Evolutionary conservation across 139 green algal genomes (phyloP).

Genomic region (Ostreobium quekettii): DNA sequence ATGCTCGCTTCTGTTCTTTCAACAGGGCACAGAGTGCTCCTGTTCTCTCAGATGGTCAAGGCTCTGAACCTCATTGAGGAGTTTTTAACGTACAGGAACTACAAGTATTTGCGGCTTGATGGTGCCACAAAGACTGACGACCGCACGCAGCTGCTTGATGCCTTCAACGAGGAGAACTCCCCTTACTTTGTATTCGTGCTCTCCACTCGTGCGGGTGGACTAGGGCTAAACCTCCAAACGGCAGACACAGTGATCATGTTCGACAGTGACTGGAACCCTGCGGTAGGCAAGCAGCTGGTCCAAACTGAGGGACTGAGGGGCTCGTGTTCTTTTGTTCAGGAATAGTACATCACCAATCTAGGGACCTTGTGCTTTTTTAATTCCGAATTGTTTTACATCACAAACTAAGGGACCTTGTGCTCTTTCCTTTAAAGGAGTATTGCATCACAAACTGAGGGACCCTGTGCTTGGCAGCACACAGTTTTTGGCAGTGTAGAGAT

Average conservation of each 20-base stretch:
- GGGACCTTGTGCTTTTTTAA: too few species aligned
- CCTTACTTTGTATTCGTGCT: conserved; percentile 66
- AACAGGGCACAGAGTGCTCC: conserved; percentile 53
- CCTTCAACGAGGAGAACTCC: conserved; percentile 55
- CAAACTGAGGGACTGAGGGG: too few species aligned
- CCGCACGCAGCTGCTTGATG: conserved; percentile 31
- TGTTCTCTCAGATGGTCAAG: conserved; percentile 60
- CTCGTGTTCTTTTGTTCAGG: too few species aligned
- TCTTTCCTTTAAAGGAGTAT: too few species aligned
- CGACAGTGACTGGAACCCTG: conserved; percentile 94
- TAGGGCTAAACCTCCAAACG: conserved; percentile 77
- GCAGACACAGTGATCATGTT: conserved; percentile 96
- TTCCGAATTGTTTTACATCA: too few species aligned
- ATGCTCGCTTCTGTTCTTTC: not conserved
- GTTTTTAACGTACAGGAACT: conserved; percentile 42
- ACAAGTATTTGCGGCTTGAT: conserved; percentile 61
- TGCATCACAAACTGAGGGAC: too few species aligned
- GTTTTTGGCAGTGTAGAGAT: too few species aligned
- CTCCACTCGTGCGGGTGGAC: conserved; percentile 60
- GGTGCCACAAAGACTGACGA: conserved; percentile 64
- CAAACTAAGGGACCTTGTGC: too few species aligned
- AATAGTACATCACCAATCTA: too few species aligned
- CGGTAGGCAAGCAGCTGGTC: conserved; percentile 82
- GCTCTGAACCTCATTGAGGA: conserved; percentile 57
- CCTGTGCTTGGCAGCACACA: too few species aligned